Conservation (phyloP, 2,329 filamentous ascomycete species). For the Elsinoe fawcettii region DNA sequence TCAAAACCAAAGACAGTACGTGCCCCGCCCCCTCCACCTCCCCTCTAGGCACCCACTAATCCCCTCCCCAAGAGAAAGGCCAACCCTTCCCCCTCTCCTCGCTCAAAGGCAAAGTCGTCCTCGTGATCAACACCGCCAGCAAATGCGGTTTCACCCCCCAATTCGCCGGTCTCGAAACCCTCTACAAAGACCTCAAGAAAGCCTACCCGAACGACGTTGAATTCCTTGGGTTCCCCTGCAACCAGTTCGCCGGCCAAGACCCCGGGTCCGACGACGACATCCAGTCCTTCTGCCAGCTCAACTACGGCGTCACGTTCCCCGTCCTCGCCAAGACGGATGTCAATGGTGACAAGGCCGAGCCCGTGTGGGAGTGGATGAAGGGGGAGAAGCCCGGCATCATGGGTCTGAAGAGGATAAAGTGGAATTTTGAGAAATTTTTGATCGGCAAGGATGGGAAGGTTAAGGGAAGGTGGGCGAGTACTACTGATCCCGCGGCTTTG, state of each 20-base stretch:
- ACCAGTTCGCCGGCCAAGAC: conserved; percentile 91
- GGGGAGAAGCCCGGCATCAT: conserved; percentile 68
- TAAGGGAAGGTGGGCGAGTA: conserved; percentile 77
- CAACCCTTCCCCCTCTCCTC: conserved; percentile 59
- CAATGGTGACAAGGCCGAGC: conserved; percentile 74
- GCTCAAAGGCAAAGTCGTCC: conserved; percentile 85
- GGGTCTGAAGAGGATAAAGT: conserved; percentile 88
- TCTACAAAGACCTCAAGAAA: conserved; percentile 70
- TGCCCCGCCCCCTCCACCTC: conserved; percentile 31
- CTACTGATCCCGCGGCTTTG: conserved; percentile 74
- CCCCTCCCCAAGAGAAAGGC: conserved; percentile 55
- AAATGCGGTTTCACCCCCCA: conserved; percentile 99
- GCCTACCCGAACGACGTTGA: conserved; percentile 69
- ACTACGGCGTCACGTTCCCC: conserved; percentile 90
- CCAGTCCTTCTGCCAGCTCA: conserved; percentile 70
- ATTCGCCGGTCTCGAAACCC: conserved; percentile 79
- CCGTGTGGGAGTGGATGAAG: conserved; percentile 71
- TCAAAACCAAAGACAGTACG: conserved; percentile 74
- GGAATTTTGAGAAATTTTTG: conserved; percentile 99
- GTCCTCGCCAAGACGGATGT: conserved; percentile 89
- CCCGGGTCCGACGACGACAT: conserved; percentile 63
- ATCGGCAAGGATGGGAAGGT: conserved; percentile 80
- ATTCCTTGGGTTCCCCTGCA: conserved; percentile 95
- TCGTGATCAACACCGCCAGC: conserved; percentile 94
- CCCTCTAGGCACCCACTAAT: not conserved